Conservation (phyloP, 768 basidiomycete species). For the Lactarius tabidus region DNA sequence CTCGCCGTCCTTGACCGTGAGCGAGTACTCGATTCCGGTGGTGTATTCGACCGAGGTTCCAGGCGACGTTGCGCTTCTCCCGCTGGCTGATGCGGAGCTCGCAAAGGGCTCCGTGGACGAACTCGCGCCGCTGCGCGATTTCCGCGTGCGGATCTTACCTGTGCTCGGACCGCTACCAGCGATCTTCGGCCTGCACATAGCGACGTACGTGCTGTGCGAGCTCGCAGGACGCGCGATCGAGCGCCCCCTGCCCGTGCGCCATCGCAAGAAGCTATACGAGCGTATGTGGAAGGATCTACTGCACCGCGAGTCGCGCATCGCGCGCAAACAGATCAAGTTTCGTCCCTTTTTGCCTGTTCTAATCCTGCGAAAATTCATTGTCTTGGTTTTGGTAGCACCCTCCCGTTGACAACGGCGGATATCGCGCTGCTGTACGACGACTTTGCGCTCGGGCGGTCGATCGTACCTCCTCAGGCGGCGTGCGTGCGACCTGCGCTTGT, state of each 20-base stretch:
- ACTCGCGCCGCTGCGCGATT: conserved; percentile 86
- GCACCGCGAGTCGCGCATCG: conserved; percentile 65
- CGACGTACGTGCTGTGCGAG: conserved; percentile 84
- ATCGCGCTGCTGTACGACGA: conserved; percentile 85
- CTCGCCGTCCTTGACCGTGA: conserved; percentile 36
- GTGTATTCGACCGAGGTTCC: conserved; percentile 97
- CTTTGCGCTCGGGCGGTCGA: conserved; percentile 70
- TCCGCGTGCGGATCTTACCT: conserved; percentile 89
- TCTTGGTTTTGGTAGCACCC: conserved; percentile 43
- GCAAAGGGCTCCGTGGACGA: conserved; percentile 86
- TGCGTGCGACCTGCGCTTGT: conserved; percentile 69
- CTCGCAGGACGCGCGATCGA: conserved; percentile 78
- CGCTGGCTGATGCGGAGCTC: conserved; percentile 89
- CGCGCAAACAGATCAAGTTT: conserved; percentile 55
- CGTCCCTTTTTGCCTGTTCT: conserved; percentile 24
- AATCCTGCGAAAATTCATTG: background rate
- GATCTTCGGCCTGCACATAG: conserved; percentile 87
- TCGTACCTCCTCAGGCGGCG: conserved; percentile 73
- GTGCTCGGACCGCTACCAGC: conserved; percentile 87
- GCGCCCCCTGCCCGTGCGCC: conserved; percentile 84
- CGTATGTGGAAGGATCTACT: conserved; percentile 73
- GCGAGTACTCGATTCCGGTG: conserved; percentile 66
- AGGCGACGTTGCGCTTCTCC: conserved; percentile 80
- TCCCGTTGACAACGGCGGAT: conserved; percentile 82
- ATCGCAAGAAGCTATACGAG: conserved; percentile 79